Evolutionary conservation across 2,329 filamentous ascomycete species (phyloP), one percentile per base, ranked within the genome.

Genomic region (Cytospora schulzeri): DNA sequence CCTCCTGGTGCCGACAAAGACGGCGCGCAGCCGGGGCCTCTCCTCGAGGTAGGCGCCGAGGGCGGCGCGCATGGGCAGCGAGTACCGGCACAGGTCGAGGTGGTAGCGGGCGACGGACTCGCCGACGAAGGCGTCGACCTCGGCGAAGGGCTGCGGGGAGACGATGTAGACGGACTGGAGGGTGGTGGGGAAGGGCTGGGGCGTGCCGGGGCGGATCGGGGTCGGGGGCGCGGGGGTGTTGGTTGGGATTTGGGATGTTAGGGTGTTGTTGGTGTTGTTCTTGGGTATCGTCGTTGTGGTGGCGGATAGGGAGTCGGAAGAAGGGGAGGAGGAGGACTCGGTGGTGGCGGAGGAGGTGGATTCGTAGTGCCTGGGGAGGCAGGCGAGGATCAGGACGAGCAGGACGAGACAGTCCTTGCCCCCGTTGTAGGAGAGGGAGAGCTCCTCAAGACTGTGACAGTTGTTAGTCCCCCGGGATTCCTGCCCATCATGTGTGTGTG

Each of bases 381-480:
- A 83, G 67, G 90, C 88, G 69, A 98, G 88, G 73, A 97, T 92
- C 69, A 98, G 82, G 72, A 97, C 85, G 8, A 98, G 83, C 22
- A 98, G 87, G 60, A 98, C 93, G 22, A 98, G 89, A 73, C 94
- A 98, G 82, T 98, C 95, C 77, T 99, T 99, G 67, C 95, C 95
- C 73, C 95, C 95, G 72, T 99, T 99, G 79, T 97, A 99, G 63
- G 94, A 96, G 68, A 98, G 83, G 6, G 93, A 92, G 66, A 98
- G 84, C 74, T 96, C 85, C 65, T 89, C 83, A 67, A 90, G 85
- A 65, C 91, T 95, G 71, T 66, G 53, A 53, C 50, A 19, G 6
- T 8, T 50, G 57, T 57, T 3, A 57, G 55, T 48, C 38, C 12
- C 31, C 41, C 29, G 29, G 29, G 29, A 26, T n/a, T 17, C 19